phyloP scores from a whole-genome alignment of 2,329 filamentous ascomycete genomes.

The Exophiala mesophila region DNA sequence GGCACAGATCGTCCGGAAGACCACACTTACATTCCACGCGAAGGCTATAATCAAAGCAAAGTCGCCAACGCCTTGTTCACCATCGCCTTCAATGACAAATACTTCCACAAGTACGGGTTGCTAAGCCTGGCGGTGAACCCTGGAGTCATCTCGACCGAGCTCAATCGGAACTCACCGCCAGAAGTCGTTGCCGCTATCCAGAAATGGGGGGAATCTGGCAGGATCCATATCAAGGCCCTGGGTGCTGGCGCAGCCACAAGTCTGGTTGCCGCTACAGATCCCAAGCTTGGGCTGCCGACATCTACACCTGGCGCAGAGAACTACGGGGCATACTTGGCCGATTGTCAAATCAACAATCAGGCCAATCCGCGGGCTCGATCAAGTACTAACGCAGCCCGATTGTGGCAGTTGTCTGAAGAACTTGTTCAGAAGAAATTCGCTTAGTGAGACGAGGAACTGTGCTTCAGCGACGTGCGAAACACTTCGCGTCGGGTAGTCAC shows the following conservation, averaged over 20 bases:
- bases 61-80: slow-evolving; percentile 44
- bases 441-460: too few relatives aligned
- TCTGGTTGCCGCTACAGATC: slow-evolving; percentile 42
- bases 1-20: not conserved
- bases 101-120: slow-evolving; percentile 28
- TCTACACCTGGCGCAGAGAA: slow-evolving; percentile 10
- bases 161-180: slow-evolving; percentile 24
- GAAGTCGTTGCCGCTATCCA: slow-evolving; percentile 21
- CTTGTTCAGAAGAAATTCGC: slow-evolving; percentile 37
- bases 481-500: too few relatives aligned
- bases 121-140: slow-evolving; percentile 38
- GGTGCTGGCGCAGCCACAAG: slow-evolving; percentile 41
- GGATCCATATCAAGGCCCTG: slow-evolving; percentile 29
- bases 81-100: slow-evolving; percentile 31
- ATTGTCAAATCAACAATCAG: slow-evolving; percentile 32
- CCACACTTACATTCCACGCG: slow-evolving; percentile 32
- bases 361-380: slow-evolving; percentile 33
- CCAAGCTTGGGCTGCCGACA: slow-evolving; percentile 27
- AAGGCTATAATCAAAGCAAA: slow-evolving; percentile 44
- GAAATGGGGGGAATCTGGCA: slow-evolving; percentile 14
- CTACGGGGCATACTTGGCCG: slow-evolving; percentile 29
- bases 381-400: slow-evolving; percentile 33
- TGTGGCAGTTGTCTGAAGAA: slow-evolving; percentile 38
- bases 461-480: slow-evolving; percentile 20
- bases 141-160: slow-evolving; percentile 25